These are phyloP conservation scores for Dioscorea alata DNA, from an alignment of 106 monocot genomes.

Conservation along the genomic window DNA sequence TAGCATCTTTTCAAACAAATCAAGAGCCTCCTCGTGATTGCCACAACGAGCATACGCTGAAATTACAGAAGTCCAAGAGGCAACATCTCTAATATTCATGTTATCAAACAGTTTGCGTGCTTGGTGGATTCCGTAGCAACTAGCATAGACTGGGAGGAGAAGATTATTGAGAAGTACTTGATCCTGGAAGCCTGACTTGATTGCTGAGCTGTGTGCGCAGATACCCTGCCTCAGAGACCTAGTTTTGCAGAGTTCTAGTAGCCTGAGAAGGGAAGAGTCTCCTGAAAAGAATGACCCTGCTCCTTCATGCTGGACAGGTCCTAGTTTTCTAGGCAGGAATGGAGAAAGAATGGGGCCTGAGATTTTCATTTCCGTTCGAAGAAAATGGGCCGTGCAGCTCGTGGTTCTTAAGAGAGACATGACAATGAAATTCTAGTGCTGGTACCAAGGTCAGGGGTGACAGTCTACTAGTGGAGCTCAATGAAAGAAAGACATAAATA, in stretches of 20 bases:
- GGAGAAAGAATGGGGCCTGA: too few species aligned
- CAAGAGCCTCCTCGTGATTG: conserved; percentile 26
- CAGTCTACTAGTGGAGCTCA: too few species aligned
- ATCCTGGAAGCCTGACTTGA: conserved; percentile 46
- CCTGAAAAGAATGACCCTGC: background rate
- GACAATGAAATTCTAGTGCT: too few species aligned
- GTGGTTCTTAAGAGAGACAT: too few species aligned
- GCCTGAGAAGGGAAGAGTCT: conserved; percentile 11
- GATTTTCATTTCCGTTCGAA: too few species aligned
- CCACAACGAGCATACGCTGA: conserved; percentile 32
- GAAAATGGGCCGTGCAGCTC: too few species aligned
- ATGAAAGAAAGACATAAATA: too few species aligned
- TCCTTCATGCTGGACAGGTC: too few species aligned
- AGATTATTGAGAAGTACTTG: conserved; percentile 37
- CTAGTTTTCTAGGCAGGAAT: too few species aligned
- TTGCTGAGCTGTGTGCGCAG: conserved; percentile 38
- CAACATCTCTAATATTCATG: conserved; percentile 48
- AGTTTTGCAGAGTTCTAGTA: conserved; percentile 36
- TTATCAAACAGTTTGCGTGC: conserved; percentile 68
- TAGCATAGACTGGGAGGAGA: conserved; percentile 46
- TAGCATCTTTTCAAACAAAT: conserved; percentile 37
- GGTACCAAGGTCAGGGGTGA: too few species aligned
- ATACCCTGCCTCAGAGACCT: conserved; percentile 5
- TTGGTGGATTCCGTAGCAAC: background rate
- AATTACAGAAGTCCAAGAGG: conserved; percentile 61